Conservation (phyloP, 192 early-diverging fungal species). For the Rhizoclosmatium globosum region DNA sequence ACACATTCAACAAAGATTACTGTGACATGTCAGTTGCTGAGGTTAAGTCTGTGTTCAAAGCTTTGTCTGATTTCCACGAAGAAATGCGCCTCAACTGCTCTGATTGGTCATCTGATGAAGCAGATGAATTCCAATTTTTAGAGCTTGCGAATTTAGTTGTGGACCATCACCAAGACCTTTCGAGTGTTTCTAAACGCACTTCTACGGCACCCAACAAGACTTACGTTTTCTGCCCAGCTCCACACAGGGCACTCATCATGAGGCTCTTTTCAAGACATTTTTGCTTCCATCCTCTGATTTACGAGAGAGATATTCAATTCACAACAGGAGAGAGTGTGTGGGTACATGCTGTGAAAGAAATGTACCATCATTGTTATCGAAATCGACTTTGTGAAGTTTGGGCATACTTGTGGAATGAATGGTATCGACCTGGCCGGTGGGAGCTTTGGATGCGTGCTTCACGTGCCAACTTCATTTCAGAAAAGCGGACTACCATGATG, state of each 20-base stretch:
- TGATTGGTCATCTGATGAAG: not conserved
- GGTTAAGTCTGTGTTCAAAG: too few relatives aligned
- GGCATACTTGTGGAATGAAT: not conserved
- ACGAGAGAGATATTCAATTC: not conserved
- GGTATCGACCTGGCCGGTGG: not conserved
- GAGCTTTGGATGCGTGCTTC: not conserved
- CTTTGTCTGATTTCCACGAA: too few relatives aligned
- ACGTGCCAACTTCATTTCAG: not conserved
- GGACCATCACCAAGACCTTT: too few relatives aligned
- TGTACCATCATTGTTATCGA: not conserved
- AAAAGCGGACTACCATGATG: not conserved
- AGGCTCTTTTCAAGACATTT: not conserved
- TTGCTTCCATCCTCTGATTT: not conserved
- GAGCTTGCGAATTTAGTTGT: not conserved
- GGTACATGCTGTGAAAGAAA: not conserved
- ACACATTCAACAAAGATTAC: too few relatives aligned
- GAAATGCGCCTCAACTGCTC: not conserved
- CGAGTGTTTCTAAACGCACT: too few relatives aligned
- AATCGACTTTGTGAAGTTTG: not conserved
- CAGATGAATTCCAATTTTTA: not conserved
- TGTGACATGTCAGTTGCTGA: too few relatives aligned
- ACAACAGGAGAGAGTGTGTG: not conserved
- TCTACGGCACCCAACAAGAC: too few relatives aligned
- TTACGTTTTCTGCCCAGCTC: not conserved
- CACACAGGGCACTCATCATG: not conserved